Evolutionary conservation across 208 protist species (phyloP), one percentile per base, ranked within the genome.

Genomic region (Crithidia sp.): DNA sequence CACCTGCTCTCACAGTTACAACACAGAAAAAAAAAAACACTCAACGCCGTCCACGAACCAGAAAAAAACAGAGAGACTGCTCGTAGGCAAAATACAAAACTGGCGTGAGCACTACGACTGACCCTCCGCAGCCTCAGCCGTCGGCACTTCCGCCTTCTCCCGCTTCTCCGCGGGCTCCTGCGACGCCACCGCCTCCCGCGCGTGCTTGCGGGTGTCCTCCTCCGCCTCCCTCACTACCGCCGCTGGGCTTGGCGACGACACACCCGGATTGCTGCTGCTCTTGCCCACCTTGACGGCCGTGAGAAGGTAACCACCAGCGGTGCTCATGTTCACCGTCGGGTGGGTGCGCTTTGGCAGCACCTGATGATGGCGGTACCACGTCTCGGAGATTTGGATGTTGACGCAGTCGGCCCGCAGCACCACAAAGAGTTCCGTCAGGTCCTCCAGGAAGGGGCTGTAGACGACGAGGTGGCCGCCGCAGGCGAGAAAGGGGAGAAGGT

Each of bases 291-390:
- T 95, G 10, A 97, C 90, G 4, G 86, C 95, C 0, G 94, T 96
- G n/a, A 98, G 79, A 7, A 98, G 59, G 69, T 95, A 98, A 7
- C 97, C 97, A 16, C 80, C 94, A 0, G 93, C 87, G 8, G 84
- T 93, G 77, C 83, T 95, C 92, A 98, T 98, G 75, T 91, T 96
- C 67, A 98, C 95, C 0, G 92, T 94, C 1, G 97, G 95, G 68
- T 98, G 97, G 16, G 97, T 98, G 52, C 97, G 91, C 57, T 93
- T 88, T 4, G 92, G 91, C 16, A 98, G 88, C 10, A 98, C 87
- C 78, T 98, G 97, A 61, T 98, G 91, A 72, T 97, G 87, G 14
- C 97, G 85, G 79, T 93, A 97, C 93, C 93, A 98, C 55, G 94
- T 98, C 72, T 98, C 95, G 3, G 80, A 91, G 52, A 98, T 87